phyloP scores from a whole-genome alignment of 2,329 filamentous ascomycete species.

The Kalmusia sp. region DNA sequence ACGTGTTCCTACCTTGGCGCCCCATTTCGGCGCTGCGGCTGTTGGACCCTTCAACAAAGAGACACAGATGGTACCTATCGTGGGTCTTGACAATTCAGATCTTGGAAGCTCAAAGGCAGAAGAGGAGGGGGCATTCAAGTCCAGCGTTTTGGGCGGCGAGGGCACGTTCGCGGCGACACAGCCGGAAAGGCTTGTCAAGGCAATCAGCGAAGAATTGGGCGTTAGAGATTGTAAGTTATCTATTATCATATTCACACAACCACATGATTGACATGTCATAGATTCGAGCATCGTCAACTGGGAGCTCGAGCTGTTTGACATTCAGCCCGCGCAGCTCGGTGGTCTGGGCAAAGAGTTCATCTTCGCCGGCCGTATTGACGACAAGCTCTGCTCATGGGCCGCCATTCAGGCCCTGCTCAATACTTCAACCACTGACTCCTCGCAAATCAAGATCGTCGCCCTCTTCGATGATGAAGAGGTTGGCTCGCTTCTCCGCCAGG shows the following conservation, averaged over 20 bases:
- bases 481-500: slow-evolving; percentile 87
- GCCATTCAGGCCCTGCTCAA: slow-evolving; percentile 84
- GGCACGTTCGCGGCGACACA: slow-evolving; percentile 83
- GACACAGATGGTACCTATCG: slow-evolving; percentile 92
- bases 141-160: slow-evolving; percentile 61
- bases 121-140: slow-evolving; percentile 49
- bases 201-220: slow-evolving; percentile 80
- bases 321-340: slow-evolving; percentile 81
- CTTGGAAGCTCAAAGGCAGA: slow-evolving; percentile 44
- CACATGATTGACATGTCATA: slow-evolving; percentile 22
- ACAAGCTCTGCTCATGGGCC: slow-evolving; percentile 96
- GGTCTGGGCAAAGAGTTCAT: slow-evolving; percentile 93
- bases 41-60: slow-evolving; percentile 78
- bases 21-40: slow-evolving; percentile 83
- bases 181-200: slow-evolving; percentile 81
- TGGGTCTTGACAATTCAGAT: slow-evolving; percentile 82
- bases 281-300: slow-evolving; percentile 84
- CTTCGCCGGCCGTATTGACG: slow-evolving; percentile 92
- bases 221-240: slow-evolving; percentile 64
- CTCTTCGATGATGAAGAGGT: slow-evolving; percentile 98
- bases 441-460: slow-evolving; percentile 87
- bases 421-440: slow-evolving; percentile 61
- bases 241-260: neutral
- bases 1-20: slow-evolving; percentile 87
- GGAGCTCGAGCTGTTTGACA: slow-evolving; percentile 95